Evolutionary conservation across 441 rosid genomes (phyloP).

Genomic region (Corymbia citriodora): DNA sequence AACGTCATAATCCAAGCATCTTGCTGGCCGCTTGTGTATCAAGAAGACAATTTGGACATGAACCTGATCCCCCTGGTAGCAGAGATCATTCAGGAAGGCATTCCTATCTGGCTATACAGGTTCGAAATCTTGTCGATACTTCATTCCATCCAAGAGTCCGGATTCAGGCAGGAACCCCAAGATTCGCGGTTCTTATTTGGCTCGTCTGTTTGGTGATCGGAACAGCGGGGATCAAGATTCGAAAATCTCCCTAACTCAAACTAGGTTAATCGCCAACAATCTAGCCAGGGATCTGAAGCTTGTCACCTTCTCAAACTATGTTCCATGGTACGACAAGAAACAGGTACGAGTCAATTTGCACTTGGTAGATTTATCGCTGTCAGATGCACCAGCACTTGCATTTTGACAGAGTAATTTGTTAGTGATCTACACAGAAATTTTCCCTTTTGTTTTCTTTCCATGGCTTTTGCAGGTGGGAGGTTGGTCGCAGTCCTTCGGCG

Average conservation of each 20-base stretch:
- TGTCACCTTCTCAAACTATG: conserved; percentile 7
- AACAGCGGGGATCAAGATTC: conserved; percentile 37
- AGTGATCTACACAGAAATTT: background rate
- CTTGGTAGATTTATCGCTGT: background rate
- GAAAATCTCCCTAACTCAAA: conserved; percentile 26
- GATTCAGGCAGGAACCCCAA: background rate
- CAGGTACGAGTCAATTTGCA: conserved; percentile 10
- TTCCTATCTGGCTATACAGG: conserved; percentile 32
- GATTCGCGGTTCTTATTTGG: background rate
- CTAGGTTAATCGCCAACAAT: conserved; percentile 30
- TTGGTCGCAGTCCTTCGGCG: conserved; percentile 30
- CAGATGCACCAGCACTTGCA: background rate
- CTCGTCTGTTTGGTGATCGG: background rate
- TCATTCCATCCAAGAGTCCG: background rate
- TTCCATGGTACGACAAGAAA: conserved; percentile 24
- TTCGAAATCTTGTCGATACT: background rate
- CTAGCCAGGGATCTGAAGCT: conserved; percentile 26
- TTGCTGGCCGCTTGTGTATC: conserved; percentile 28
- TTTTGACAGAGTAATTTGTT: background rate
- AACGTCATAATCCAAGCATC: background rate
- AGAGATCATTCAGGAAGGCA: conserved; percentile 18
- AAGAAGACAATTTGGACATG: conserved; percentile 13
- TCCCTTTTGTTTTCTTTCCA: background rate
- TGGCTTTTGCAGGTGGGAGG: conserved; percentile 23
- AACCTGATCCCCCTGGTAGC: conserved; percentile 23